Evolutionary conservation across 2,329 filamentous ascomycete genomes (phyloP), one percentile per base, ranked within the genome.

Genomic region (Colletotrichum sansevieriae): DNA sequence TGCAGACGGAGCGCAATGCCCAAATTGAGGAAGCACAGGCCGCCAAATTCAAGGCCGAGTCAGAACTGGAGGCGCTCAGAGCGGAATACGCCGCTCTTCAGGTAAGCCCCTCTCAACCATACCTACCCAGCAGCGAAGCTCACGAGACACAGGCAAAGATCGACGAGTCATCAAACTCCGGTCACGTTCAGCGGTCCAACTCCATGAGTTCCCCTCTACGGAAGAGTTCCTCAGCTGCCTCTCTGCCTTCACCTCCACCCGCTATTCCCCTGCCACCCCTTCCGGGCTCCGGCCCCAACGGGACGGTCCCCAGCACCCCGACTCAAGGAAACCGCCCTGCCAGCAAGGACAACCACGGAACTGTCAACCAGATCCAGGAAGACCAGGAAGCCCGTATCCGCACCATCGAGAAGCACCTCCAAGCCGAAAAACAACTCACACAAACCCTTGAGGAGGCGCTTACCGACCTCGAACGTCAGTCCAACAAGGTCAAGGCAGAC

Each of bases 231-330:
- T 96, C 94, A 0, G 91, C 95, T 54, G 87, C 89, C 12, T 96
- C 94, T 3, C 84, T 98, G 11, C 96, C 96, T 2, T 98, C 96
- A 1, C 96, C 96, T 33, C 96, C 96, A 5, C 96, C 96, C 0
- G 94, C 94, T 0, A 97, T 98, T 74, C 96, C 96, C n/a, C 88
- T 99, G 39, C 96, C 96, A 2, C 96, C 96, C 44, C 86, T 99
- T 18, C 96, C 96, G 3, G 87, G 83, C 69, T 83, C 86, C 61
- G 64, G 63, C 6, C 56, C 63, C 60, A 71, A 71, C 18, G 68
- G 68, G n/a, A 85, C 83, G 4, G 79, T 79, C 43, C 84, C 84
- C 71, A 85, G 80, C 71, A 88, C 81, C 70, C 88, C 82, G 73
- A 88, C 78, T 79, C 68, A 72, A 15, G 88, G 75, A 80, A 88